These are phyloP conservation scores for Phytophthora ohioensis DNA, from an alignment of 352 stramenopile genomes.

Conservation along the genomic window DNA sequence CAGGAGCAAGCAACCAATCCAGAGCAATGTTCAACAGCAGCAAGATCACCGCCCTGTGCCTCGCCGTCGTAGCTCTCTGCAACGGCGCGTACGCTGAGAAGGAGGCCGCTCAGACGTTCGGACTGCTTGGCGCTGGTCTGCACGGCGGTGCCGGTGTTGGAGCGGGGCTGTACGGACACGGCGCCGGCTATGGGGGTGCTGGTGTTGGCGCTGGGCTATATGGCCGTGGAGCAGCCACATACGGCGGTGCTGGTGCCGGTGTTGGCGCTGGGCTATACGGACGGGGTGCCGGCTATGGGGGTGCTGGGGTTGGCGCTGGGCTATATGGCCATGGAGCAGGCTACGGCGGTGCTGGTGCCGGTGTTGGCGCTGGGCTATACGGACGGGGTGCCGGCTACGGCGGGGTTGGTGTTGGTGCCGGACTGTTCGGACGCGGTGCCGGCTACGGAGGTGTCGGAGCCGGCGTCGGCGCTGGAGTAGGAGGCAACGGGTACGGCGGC, in stretches of 20 bases:
- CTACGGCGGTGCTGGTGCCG: too few relatives aligned
- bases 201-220: neutral
- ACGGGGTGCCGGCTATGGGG: neutral
- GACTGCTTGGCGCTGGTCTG: neutral
- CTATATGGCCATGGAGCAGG: too few relatives aligned
- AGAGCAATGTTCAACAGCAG: slow-evolving; percentile 19
- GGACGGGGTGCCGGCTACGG: too few relatives aligned
- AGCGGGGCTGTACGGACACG: neutral
- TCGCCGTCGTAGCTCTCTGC: slow-evolving; percentile 13
- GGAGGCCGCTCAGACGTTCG: slow-evolving; percentile 29
- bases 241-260: slow-evolving; percentile 2
- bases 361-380: too few relatives aligned
- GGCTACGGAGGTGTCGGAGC: too few relatives aligned
- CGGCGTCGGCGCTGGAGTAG: too few relatives aligned
- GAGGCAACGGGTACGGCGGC: too few relatives aligned
- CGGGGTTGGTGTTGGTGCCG: too few relatives aligned
- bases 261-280: neutral
- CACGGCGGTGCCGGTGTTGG: neutral
- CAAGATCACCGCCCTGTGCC: slow-evolving; percentile 22
- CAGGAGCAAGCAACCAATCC: neutral
- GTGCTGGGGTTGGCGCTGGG: too few relatives aligned
- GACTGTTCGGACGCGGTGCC: too few relatives aligned
- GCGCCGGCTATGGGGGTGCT: neutral
- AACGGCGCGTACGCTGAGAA: slow-evolving; percentile 4
- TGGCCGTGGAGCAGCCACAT: neutral